Percentiles rank a stretch among this genome's conserved stretches.
Conservation (phyloP, 768 basidiomycete species). For the Lentinula sp. region DNA sequence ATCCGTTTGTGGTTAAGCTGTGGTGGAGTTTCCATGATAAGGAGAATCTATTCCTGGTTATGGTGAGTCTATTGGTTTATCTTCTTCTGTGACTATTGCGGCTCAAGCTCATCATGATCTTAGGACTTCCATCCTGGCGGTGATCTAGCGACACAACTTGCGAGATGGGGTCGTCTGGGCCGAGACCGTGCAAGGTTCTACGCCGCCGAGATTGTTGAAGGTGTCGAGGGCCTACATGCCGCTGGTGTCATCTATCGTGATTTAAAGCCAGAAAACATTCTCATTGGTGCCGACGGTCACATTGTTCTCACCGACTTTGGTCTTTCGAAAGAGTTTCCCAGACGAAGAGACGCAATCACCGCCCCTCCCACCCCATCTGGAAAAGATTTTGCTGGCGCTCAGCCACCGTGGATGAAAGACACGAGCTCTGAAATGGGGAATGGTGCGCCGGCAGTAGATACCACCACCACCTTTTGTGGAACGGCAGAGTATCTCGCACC, state of each 20-base stretch:
- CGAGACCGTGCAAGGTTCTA: slow-evolving; percentile 95
- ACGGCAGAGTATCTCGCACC: slow-evolving; percentile 97
- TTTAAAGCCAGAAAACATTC: slow-evolving; percentile 94
- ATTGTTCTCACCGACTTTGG: slow-evolving; percentile 98
- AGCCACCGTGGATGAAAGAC: slow-evolving; percentile 77
- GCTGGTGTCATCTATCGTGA: slow-evolving; percentile 97
- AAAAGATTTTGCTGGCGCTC: slow-evolving; percentile 45
- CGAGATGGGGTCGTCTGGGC: slow-evolving; percentile 90
- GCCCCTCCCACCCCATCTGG: slow-evolving; percentile 56
- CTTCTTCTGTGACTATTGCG: slow-evolving; percentile 9
- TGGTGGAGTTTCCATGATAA: slow-evolving; percentile 99
- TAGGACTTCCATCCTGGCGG: slow-evolving; percentile 95
- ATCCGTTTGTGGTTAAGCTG: slow-evolving; percentile 93
- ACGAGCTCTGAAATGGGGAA: slow-evolving; percentile 33
- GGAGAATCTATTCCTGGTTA: slow-evolving; percentile 94
- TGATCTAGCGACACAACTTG: slow-evolving; percentile 95
- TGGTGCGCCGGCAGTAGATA: slow-evolving; percentile 36
- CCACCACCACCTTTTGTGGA: slow-evolving; percentile 86
- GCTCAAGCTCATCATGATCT: background rate
- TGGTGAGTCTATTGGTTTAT: slow-evolving; percentile 45
- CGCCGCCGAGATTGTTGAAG: slow-evolving; percentile 95
- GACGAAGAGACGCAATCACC: slow-evolving; percentile 36
- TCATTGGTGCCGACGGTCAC: slow-evolving; percentile 91
- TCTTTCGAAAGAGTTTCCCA: slow-evolving; percentile 84
- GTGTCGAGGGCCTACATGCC: slow-evolving; percentile 89